Evolutionary conservation across 768 basidiomycete species (phyloP), one percentile per base, ranked within the genome.

Genomic region (Clavulina sp.): DNA sequence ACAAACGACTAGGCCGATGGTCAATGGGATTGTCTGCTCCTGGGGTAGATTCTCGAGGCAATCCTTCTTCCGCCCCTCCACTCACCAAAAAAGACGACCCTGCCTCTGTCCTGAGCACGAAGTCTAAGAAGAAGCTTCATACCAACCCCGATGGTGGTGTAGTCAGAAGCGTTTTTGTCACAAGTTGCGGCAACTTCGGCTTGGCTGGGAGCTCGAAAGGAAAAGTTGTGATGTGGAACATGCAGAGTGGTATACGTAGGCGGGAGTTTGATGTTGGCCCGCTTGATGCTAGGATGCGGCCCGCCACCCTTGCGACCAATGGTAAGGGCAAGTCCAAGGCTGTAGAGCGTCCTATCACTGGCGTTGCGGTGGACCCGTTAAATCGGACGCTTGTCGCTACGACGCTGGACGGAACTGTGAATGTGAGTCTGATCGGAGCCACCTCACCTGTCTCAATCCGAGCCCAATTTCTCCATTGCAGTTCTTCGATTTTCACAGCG

Each of bases 401-500:
- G 54, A 96, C 93, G 1, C 66, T 84, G 34, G 88, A 92, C 63
- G 95, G 95, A 30, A 84, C 80, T 3, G 64, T 96, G 49, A 87
- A 88, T 61, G 93, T 92, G 59, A 52, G 43, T 46, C 13, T 13
- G 36, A 26, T 16, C 43, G 9, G 83, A 71, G 43, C 26, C 13
- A 13, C 19, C 34, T 38, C 34, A 19, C 6, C 5, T 36, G n/a
- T 18, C 5, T 5, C 7, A 9, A 32, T 5, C 9, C 6, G 4
- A 21, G 4, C 16, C 7, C 3, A 0, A 51, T 33, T 32, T 3
- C 4, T 4, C 41, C 28, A 13, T 19, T 23, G 3, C 58, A 99
- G 92, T 96, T 96, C 69, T 99, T 97, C 59, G 84, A 97, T 63
- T 97, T 99, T 65, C 87, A 93, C 60, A 80, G 81, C 2, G 77